Conservation (phyloP, 805 yeast genomes). For the Torulaspora microellipsoides region DNA sequence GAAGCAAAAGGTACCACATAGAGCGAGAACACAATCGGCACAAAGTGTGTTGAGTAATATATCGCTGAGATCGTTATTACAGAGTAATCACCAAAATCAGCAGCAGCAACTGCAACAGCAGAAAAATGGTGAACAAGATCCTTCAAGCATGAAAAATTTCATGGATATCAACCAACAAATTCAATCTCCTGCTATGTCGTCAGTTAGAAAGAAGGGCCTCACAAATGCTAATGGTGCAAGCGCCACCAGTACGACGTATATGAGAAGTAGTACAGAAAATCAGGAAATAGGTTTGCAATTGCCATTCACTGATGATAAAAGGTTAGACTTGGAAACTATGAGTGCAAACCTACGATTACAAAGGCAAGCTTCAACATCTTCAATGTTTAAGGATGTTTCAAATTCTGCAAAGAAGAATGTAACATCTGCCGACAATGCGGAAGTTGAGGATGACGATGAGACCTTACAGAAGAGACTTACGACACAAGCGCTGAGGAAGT, state of each 20-base stretch:
- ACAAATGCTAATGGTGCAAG: conserved; percentile 13
- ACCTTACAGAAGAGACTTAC: conserved; percentile 35
- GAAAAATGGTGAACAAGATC: conserved; percentile 7
- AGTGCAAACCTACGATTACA: conserved; percentile 2
- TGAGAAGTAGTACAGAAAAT: conserved; percentile 19
- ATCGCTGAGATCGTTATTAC: conserved; percentile 58
- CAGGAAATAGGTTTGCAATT: conserved; percentile 27
- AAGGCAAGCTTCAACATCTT: conserved; percentile 1
- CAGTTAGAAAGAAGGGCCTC: conserved; percentile 33
- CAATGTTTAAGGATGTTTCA: conserved; percentile 2
- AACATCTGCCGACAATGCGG: not conserved
- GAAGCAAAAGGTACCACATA: conserved; percentile 53
- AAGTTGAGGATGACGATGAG: conserved; percentile 24
- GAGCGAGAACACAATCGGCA: conserved; percentile 37
- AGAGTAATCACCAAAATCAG: conserved; percentile 55
- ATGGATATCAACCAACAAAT: conserved; percentile 36
- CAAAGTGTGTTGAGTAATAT: conserved; percentile 50
- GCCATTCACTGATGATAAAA: conserved; percentile 36
- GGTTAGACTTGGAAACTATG: conserved; percentile 11
- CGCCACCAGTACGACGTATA: conserved; percentile 13
- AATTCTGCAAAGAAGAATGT: not conserved
- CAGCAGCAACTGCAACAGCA: conserved; percentile 6
- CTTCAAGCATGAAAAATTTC: conserved; percentile 15
- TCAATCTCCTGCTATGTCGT: conserved; percentile 40
- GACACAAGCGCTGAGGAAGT: conserved; percentile 37